A percentile compares a stretch with the other conserved stretches of the same genome.
These are phyloP conservation scores for Trichoderma polysporum DNA, from an alignment of 2,329 filamentous ascomycete species.

Conservation along the genomic window DNA sequence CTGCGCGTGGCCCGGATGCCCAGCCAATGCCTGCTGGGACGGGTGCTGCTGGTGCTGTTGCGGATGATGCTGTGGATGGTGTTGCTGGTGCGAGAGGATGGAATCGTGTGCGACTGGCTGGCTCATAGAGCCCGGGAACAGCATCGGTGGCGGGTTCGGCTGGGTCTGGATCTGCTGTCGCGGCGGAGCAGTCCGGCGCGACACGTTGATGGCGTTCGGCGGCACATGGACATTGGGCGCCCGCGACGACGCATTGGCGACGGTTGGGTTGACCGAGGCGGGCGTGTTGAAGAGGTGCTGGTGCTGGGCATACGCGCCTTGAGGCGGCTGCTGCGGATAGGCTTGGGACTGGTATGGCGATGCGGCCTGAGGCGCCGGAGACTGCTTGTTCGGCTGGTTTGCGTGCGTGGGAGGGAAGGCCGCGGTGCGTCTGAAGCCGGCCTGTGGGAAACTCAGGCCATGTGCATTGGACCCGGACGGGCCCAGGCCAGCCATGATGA, in stretches of 20 bases:
- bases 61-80: conserved; percentile 34
- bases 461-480: conserved; percentile 52
- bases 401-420: conserved; percentile 49
- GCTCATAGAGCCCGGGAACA: conserved; percentile 39
- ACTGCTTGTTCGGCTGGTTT: conserved; percentile 55
- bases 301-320: conserved; percentile 43
- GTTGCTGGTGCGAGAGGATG: conserved; percentile 45
- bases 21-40: conserved; percentile 30
- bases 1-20: conserved; percentile 34
- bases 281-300: conserved; percentile 54
- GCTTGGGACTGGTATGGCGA: conserved; percentile 55
- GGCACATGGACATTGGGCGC: conserved; percentile 47
- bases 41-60: conserved; percentile 37
- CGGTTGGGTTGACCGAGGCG: conserved; percentile 47
- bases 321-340: conserved; percentile 53
- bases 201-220: conserved; percentile 47
- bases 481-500: conserved; percentile 50
- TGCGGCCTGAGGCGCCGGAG: conserved; percentile 54
- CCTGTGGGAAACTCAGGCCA: conserved; percentile 54
- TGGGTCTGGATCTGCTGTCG: conserved; percentile 48
- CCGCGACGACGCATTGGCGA: conserved; percentile 49
- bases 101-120: conserved; percentile 45
- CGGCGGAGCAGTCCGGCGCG: conserved; percentile 44
- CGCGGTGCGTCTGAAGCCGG: conserved; percentile 47
- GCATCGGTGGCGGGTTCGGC: conserved; percentile 39